phyloP scores from a whole-genome alignment of 768 basidiomycete species.

The Kwoniella shandongensis region DNA sequence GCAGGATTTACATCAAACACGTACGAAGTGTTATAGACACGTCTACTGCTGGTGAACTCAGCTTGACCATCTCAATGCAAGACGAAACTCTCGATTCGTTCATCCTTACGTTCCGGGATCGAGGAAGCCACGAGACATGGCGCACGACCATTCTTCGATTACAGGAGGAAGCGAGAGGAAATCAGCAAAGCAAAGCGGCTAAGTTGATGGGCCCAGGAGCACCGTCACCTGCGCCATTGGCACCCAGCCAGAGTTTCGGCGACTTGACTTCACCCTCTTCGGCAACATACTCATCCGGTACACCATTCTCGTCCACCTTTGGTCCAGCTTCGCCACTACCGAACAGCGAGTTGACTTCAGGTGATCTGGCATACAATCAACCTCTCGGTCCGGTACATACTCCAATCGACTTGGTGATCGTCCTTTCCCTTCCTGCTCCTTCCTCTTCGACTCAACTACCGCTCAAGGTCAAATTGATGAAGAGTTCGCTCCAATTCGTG shows the following conservation, averaged over 20 bases:
- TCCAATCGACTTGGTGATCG: slow-evolving; percentile 85
- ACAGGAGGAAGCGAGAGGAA: slow-evolving; percentile 55
- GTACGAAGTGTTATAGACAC: slow-evolving; percentile 85
- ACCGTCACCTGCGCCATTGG: slow-evolving; percentile 17
- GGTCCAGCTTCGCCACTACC: slow-evolving; percentile 54
- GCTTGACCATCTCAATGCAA: slow-evolving; percentile 96
- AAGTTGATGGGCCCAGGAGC: slow-evolving; percentile 37
- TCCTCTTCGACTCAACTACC: slow-evolving; percentile 9
- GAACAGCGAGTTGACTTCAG: slow-evolving; percentile 67
- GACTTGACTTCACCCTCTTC: slow-evolving; percentile 26
- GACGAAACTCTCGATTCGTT: slow-evolving; percentile 91
- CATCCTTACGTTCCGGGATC: slow-evolving; percentile 91
- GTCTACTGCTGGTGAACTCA: slow-evolving; percentile 70
- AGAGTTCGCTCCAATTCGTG: slow-evolving; percentile 80
- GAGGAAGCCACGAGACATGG: slow-evolving; percentile 86
- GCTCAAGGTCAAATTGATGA: slow-evolving; percentile 86
- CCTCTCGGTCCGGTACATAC: slow-evolving; percentile 80
- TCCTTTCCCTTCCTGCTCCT: slow-evolving; percentile 72
- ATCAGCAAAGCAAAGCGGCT: slow-evolving; percentile 18
- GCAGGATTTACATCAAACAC: slow-evolving; percentile 91
- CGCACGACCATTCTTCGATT: slow-evolving; percentile 75
- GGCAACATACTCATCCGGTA: slow-evolving; percentile 13
- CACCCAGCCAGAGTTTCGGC: slow-evolving; percentile 16
- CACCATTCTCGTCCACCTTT: slow-evolving; percentile 20
- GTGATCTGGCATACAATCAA: slow-evolving; percentile 63